phyloP scores from a whole-genome alignment of 2,329 filamentous ascomycete genomes.

The Dactylellina leptospora region DNA sequence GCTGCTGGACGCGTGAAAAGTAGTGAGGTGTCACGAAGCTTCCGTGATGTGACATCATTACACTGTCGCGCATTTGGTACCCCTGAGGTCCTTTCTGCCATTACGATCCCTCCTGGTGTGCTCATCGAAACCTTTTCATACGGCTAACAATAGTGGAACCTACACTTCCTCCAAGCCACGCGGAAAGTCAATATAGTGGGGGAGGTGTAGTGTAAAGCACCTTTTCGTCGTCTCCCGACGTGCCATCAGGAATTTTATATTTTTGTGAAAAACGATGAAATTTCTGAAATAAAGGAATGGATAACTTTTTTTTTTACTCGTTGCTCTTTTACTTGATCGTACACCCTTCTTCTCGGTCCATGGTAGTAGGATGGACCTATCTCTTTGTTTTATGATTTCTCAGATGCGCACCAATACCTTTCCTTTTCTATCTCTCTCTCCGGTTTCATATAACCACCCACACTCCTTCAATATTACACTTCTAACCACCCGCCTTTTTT shows the following conservation, averaged over 20 bases:
- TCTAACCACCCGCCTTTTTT: background rate
- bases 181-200: background rate
- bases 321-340: slow-evolving; percentile 36
- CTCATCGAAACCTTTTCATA: slow-evolving; percentile 45
- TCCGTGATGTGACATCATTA: background rate
- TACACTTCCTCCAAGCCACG: slow-evolving; percentile 18
- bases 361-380: slow-evolving; percentile 37
- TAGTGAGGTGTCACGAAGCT: background rate
- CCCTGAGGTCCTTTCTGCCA: slow-evolving; percentile 4
- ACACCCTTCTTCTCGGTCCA: slow-evolving; percentile 40
- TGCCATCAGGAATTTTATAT: too few species aligned
- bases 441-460: background rate
- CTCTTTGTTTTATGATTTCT: slow-evolving; percentile 42
- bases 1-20: background rate
- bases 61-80: background rate
- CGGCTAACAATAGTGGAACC: slow-evolving; percentile 54
- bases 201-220: slow-evolving; percentile 45
- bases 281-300: slow-evolving; percentile 18
- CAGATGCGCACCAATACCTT: slow-evolving; percentile 31
- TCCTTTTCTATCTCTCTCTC: background rate
- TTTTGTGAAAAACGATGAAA: slow-evolving; percentile 14
- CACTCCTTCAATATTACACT: background rate
- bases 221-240: slow-evolving; percentile 32
- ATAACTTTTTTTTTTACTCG: slow-evolving; percentile 6
- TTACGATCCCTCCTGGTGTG: slow-evolving; percentile 24